Conservation (phyloP, 805 yeast genomes). For the Scheffersomyces amazonensis region DNA sequence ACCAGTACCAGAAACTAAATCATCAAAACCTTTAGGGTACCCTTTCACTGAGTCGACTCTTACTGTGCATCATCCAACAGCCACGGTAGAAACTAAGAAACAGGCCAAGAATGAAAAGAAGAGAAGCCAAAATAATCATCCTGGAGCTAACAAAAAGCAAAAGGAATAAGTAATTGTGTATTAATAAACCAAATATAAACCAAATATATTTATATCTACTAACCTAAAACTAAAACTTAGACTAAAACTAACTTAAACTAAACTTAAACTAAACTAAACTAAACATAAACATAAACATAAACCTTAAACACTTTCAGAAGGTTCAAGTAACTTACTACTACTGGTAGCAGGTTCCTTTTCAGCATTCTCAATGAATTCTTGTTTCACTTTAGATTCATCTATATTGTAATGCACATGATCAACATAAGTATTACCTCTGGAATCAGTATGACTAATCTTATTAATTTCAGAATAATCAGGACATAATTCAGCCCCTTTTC, state of each 20-base stretch:
- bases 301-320: too few species aligned
- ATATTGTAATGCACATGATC: conserved; percentile 10
- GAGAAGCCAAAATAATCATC: not conserved
- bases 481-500: conserved; percentile 48
- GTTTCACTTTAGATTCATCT: conserved; percentile 6
- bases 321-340: too few species aligned
- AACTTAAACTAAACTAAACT: too few species aligned
- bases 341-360: too few species aligned
- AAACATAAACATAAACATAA: too few species aligned
- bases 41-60: conserved; percentile 28
- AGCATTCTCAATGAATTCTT: conserved; percentile 9
- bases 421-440: conserved; percentile 10
- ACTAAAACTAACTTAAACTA: too few species aligned
- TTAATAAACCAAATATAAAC: too few species aligned
- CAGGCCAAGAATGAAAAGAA: too few species aligned
- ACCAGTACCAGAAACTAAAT: not conserved
- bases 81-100: too few species aligned
- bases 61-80: conserved; percentile 28
- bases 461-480: conserved; percentile 47
- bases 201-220: too few species aligned
- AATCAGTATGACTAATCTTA: conserved; percentile 16
- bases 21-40: conserved; percentile 12
- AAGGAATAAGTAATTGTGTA: conserved; percentile 13
- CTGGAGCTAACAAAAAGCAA: conserved; percentile 13
- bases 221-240: too few species aligned